Base-by-base conservation (phyloP, 2,329 filamentous ascomycete species). In the Didymella sp. region DNA sequence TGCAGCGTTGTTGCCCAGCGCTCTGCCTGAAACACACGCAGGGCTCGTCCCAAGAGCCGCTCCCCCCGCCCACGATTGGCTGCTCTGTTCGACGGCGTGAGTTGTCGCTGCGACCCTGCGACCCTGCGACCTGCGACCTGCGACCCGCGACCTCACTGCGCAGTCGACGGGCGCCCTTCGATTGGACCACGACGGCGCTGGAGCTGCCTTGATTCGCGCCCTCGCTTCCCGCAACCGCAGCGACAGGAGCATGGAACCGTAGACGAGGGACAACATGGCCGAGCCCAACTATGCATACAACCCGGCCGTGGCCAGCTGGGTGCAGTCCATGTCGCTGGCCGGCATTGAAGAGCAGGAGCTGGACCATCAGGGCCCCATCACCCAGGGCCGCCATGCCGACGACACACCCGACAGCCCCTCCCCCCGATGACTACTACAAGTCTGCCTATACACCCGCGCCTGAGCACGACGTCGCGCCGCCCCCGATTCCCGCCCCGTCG, bases 241-340 rank as follows among this genome's bases (percentile, higher is more conserved):
- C 30, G 59, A 63, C 60, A 58, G 59, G 63, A 67, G 61, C 61
- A 71, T 73, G 70, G 60, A 63, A 58, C 56, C 57, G 59, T 72
- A 71, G 54, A 48, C 30, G 54, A 57, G 54, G 43, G 60, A 64
- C 63, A 55, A 54, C 51, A 73, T 73, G 71, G 69, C 63, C 64
- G 68, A 70, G 65, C 67, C 68, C 62, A 66, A 72, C 52, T 72
- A 68, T 68, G 68, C 69, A 66, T 73, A 67, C 58, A 58, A 67
- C 58, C 67, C 69, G 55, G 62, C 57, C 55, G 69, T 74, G 53
- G 67, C 65, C 51, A 71, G 66, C 63, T 74, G 71, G 70, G 69
- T 76, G 59, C 71, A 74, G 49, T 72, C 72, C 35, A 74, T 71
- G 47, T 68, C 67, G 62, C 60, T 70, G 54, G 70, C 68, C 51